These are phyloP conservation scores for Aureobasidium sp. DNA, from an alignment of 2,329 filamentous ascomycete species.

Conservation along the genomic window DNA sequence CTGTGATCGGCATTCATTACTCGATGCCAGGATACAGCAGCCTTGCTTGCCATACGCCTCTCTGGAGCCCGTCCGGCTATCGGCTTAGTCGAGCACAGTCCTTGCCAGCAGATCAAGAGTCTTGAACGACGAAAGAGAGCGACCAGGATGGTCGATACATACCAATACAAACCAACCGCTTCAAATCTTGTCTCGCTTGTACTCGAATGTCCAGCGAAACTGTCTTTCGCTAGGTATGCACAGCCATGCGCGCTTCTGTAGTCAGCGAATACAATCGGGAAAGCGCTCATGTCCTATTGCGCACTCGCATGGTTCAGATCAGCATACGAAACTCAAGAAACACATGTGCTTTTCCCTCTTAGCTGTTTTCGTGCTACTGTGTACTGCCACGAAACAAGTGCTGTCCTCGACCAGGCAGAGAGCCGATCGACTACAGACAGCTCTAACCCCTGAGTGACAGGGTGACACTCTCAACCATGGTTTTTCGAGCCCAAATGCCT, in stretches of 20 bases:
- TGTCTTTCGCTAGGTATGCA: too few relatives aligned
- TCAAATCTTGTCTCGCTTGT: background rate
- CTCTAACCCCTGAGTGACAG: background rate
- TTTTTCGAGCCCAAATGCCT: too few relatives aligned
- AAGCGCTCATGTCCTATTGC: too few relatives aligned
- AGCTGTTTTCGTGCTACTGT: background rate
- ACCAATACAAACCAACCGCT: background rate
- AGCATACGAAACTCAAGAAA: background rate
- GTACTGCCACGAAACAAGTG: background rate
- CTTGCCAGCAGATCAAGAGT: background rate
- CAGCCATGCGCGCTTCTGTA: too few relatives aligned
- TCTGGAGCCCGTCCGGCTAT: background rate
- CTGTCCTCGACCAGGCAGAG: background rate
- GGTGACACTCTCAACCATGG: background rate
- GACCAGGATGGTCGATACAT: background rate
- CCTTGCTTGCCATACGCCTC: background rate
- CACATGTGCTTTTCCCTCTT: background rate
- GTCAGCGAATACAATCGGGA: too few relatives aligned
- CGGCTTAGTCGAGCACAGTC: background rate
- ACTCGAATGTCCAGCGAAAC: too few relatives aligned
- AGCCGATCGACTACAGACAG: background rate
- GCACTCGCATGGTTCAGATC: background rate
- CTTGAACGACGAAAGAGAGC: background rate
- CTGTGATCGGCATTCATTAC: background rate
- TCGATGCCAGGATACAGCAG: too few relatives aligned